Base-by-base conservation (phyloP, 1,284 basidiomycete genomes). In the Tremellales sp. region DNA sequence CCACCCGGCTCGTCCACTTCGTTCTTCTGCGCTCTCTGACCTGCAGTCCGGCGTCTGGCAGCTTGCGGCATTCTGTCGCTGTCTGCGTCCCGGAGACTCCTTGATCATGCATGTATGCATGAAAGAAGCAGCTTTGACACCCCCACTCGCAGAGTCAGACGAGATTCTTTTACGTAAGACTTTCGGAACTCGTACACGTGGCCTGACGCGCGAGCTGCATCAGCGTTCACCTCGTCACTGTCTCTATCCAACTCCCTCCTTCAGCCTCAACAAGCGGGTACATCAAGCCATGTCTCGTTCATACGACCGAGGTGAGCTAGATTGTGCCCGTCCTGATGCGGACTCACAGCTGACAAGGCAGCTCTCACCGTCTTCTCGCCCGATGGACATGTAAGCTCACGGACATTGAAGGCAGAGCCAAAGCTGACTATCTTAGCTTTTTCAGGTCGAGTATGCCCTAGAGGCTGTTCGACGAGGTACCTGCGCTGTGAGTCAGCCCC, bases 391-490 rank as follows among this genome's bases (percentile, higher is more conserved):
- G 76, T 94, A 56, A 59, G 69, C 58, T 41, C 15, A 15, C 48
- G 29, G 40, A 2, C 31, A 4, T 13, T 40, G 17, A 3, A 22
- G 40, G 11, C 6, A 26, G 17, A n/a, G 31, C 15, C 15, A 27
- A 10, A 29, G 40, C 47, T 53, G n/a, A 27, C 46, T 41, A 43
- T 35, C 8, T 24, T 49, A 54, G 70, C 66, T 76, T 29, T 76
- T 76, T 62, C 74, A 75, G 65, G 96, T 99, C 61, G 96, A 99
- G 77, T 99, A 99, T 75, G 96, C 96, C 5, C 78, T 87, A 21
- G 96, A 99, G 75, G 96, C 96, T 45, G 96, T 98, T 43, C 80
- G 89, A 63, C 92, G 94, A 73, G 96, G 96, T 44, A 98, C 96
- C 13, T 97, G 94, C 73, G 94, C 94, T 46, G 94, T 96, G 68